Conservation (phyloP, 345 rosid genomes). For the Eucalyptus decipiens region DNA sequence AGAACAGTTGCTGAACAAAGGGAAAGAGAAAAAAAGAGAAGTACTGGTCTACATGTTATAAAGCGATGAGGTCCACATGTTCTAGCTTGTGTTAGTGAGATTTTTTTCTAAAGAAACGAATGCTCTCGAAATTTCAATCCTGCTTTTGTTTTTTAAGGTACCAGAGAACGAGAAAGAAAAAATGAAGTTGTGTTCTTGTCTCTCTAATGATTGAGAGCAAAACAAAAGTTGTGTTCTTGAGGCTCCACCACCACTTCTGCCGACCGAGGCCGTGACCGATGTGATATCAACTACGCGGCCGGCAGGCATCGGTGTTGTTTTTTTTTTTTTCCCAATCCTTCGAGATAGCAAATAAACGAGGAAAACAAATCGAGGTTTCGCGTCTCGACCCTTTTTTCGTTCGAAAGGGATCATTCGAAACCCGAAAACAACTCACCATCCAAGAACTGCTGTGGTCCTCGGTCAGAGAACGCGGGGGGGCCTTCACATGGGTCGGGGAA, state of each 20-base stretch:
- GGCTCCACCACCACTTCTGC: neutral
- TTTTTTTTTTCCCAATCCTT: neutral
- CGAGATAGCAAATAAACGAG: neutral
- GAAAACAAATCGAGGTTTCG: neutral
- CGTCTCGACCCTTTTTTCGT: neutral
- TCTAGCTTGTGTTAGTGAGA: neutral
- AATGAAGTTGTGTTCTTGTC: neutral
- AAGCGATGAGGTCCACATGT: neutral
- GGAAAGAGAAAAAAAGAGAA: neutral
- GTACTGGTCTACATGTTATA: neutral
- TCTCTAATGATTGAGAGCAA: neutral
- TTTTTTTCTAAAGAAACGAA: neutral
- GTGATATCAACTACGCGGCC: neutral
- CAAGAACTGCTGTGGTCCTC: constrained; percentile 28
- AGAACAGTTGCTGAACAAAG: neutral
- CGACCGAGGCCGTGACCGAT: neutral
- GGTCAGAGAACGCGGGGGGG: constrained; percentile 21
- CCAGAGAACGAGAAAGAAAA: neutral
- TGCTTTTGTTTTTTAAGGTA: neutral
- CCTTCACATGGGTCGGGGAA: constrained; percentile 75
- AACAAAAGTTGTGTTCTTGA: neutral
- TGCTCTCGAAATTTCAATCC: neutral
- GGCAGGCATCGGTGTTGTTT: neutral
- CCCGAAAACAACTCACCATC: constrained; percentile 28
- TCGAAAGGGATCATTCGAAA: neutral